Conservation (phyloP, 2,329 filamentous ascomycete species). For the Ceratocystis alfenasii region DNA sequence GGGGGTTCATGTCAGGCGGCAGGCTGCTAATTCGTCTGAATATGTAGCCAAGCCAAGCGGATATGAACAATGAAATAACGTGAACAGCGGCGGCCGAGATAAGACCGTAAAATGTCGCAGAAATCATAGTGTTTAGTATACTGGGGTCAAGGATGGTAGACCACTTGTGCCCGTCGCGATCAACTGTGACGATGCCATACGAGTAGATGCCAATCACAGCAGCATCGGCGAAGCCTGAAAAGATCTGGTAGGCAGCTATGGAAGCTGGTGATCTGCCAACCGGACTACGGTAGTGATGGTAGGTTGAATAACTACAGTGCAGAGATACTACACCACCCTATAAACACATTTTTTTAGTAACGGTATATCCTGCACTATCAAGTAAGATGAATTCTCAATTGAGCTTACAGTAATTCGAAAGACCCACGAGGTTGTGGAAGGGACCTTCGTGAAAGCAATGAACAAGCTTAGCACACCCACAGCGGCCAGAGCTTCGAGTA, state of each 20-base stretch:
- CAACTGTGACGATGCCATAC: slow-evolving; percentile 40
- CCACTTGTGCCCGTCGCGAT: slow-evolving; percentile 45
- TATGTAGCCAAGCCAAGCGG: slow-evolving; percentile 60
- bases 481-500: slow-evolving; percentile 55
- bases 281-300: slow-evolving; percentile 62
- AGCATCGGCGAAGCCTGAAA: slow-evolving; percentile 61
- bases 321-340: slow-evolving; percentile 65
- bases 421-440: slow-evolving; percentile 58
- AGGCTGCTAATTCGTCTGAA: slow-evolving; percentile 73
- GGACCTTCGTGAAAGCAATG: slow-evolving; percentile 60
- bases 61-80: slow-evolving; percentile 55
- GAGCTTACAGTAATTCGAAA: slow-evolving; percentile 60
- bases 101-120: slow-evolving; percentile 56
- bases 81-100: slow-evolving; percentile 56
- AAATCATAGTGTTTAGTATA: slow-evolving; percentile 48
- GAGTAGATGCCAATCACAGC: slow-evolving; percentile 43
- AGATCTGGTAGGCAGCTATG: slow-evolving; percentile 79
- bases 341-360: background rate
- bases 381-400: background rate
- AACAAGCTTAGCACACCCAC: slow-evolving; percentile 61
- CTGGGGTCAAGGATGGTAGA: slow-evolving; percentile 49
- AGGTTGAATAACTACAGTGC: slow-evolving; percentile 65
- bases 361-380: background rate
- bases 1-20: slow-evolving; percentile 89
- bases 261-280: slow-evolving; percentile 63